Evolutionary conservation across 2,329 filamentous ascomycete genomes (phyloP), one percentile per base, ranked within the genome.

Genomic region (Fusarium nanum): DNA sequence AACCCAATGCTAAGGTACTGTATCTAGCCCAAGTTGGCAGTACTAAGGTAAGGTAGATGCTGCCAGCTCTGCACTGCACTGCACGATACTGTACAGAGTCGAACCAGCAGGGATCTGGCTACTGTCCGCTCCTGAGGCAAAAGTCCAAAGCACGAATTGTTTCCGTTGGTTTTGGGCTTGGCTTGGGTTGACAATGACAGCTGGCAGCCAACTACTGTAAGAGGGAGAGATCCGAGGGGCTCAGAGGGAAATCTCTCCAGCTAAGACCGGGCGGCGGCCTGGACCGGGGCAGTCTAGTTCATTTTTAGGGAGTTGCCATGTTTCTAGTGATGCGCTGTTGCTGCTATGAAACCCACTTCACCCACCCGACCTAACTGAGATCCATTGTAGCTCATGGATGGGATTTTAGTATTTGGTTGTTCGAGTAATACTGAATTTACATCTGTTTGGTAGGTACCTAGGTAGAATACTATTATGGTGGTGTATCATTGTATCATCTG

Each of bases 221-320:
- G 37, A 37, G 49, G 32, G 28, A 40, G 30, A 44, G 50, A 50
- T 57, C 60, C 47, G 47, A 69, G 56, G 60, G 65, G 58, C 56
- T 56, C 41, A 61, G 18, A 18, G 18, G 32, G 50, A 55, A 64
- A 40, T 60, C 34, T 45, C 53, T 42, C 20, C 52, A 68, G 48
- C 44, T 47, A 65, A 56, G 49, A 59, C 44, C 52, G 28, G 70
- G 62, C 55, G 66, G 62, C 61, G 65, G 68, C 61, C 54, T 73
- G 69, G 28, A 34, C 68, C 57, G 56, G 53, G 34, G 22, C 34
- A 68, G 41, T 50, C 54, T 54, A 58, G 52, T 42, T 56, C 48
- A 5, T 22, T 37, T 37, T 37, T 37, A 37, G 34, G 34, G 34
- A 37, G 34, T 37, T 37, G 18, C 34, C 34, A 37, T 37, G 34